phyloP scores from a whole-genome alignment of 306 rosid genomes.

The Dicorynia guianensis region DNA sequence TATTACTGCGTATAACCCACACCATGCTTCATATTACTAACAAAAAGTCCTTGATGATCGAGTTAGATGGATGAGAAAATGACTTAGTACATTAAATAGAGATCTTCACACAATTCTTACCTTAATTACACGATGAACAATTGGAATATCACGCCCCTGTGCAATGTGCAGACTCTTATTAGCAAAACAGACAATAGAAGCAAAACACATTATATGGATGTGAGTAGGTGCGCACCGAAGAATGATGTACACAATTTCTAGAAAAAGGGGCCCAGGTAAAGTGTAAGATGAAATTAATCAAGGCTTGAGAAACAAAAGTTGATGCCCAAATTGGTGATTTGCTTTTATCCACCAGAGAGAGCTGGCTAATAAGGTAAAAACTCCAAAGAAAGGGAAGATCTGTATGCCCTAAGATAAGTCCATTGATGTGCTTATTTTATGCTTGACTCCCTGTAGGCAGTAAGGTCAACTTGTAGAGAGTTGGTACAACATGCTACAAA shows the following conservation, averaged over 20 bases:
- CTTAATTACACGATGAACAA: slow-evolving; percentile 83
- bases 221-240: neutral
- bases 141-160: slow-evolving; percentile 79
- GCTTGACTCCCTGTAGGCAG: neutral
- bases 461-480: neutral
- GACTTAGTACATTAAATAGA: slow-evolving; percentile 11
- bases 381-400: neutral
- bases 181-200: slow-evolving; percentile 20
- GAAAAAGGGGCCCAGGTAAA: neutral
- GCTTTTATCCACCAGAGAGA: neutral
- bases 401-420: neutral
- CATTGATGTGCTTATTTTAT: neutral
- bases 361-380: neutral
- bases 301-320: neutral
- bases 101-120: slow-evolving; percentile 43
- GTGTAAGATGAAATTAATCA: slow-evolving; percentile 1
- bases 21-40: neutral
- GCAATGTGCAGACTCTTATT: slow-evolving; percentile 33
- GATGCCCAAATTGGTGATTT: neutral
- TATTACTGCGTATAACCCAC: neutral
- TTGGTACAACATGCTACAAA: neutral
- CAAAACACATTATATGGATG: neutral
- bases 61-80: slow-evolving; percentile 14
- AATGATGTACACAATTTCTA: neutral
- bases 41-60: neutral